Evolutionary conservation across 495 filamentous ascomycete genomes (phyloP).

Genomic region (Physcia stellaris): DNA sequence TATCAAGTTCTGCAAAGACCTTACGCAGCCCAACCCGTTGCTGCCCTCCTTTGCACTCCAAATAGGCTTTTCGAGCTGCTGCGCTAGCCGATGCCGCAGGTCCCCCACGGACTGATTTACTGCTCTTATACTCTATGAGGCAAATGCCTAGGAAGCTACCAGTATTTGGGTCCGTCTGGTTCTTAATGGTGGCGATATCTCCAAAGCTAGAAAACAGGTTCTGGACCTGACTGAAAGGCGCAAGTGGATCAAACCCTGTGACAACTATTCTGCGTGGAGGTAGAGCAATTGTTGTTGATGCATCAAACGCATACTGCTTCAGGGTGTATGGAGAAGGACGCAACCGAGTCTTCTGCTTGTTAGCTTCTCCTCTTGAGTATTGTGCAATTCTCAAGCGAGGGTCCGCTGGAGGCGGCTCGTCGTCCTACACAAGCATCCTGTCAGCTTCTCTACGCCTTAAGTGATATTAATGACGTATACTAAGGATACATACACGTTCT

Average conservation of each 20-base stretch:
- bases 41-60: conserved; percentile 47
- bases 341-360: conserved; percentile 60
- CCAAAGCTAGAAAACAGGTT: conserved; percentile 76
- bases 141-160: conserved; percentile 89
- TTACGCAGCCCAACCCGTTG: conserved; percentile 57
- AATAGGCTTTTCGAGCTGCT: conserved; percentile 60
- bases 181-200: conserved; percentile 75
- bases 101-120: conserved; percentile 34
- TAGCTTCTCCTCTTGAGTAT: conserved; percentile 40
- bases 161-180: conserved; percentile 82
- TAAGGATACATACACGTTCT: conserved; percentile 24
- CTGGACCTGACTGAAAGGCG: conserved; percentile 61
- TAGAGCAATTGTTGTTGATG: conserved; percentile 67
- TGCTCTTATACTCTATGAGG: conserved; percentile 76
- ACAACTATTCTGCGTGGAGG: conserved; percentile 83
- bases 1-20: conserved; percentile 75
- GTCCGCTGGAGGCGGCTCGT: conserved; percentile 55
- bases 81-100: conserved; percentile 49
- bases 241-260: conserved; percentile 84
- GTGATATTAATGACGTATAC: background rate
- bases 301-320: conserved; percentile 64
- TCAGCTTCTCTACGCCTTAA: conserved; percentile 1
- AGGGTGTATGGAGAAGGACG: conserved; percentile 66
- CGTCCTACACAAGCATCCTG: conserved; percentile 37
- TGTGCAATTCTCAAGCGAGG: conserved; percentile 57